A percentile compares a stretch with the other conserved stretches of the same genome.
Evolutionary conservation across 78 protist genomes (phyloP).

Genomic region (Capsaspora owczarzaki): DNA sequence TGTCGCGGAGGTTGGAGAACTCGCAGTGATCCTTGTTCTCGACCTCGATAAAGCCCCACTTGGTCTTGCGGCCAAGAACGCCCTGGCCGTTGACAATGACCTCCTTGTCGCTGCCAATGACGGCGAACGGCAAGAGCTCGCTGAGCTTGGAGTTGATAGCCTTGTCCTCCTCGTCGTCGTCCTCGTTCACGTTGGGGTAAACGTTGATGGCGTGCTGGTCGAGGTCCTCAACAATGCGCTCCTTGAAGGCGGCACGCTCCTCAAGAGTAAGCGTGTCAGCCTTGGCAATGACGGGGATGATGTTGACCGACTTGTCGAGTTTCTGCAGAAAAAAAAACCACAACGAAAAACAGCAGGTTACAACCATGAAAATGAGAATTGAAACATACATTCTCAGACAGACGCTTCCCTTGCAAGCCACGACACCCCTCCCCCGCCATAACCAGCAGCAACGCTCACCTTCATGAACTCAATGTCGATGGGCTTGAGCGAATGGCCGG

Average conservation of each 20-base stretch:
- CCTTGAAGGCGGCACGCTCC: not conserved
- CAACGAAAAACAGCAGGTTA: too few species aligned
- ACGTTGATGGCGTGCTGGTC: not conserved
- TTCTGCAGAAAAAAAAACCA: too few species aligned
- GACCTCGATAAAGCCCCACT: slow-evolving; percentile 3
- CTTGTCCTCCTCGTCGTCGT: not conserved
- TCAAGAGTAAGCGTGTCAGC: not conserved
- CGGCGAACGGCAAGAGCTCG: not conserved
- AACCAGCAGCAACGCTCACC: too few species aligned
- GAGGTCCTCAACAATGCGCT: slow-evolving; percentile 1
- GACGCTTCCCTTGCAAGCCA: too few species aligned
- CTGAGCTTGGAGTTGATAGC: not conserved
- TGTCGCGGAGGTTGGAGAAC: not conserved
- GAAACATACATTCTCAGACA: too few species aligned
- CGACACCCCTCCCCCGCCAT: too few species aligned
- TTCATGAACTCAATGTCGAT: slow-evolving; percentile 7
- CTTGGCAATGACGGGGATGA: slow-evolving; percentile 43
- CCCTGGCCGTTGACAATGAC: not conserved
- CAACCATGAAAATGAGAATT: too few species aligned
- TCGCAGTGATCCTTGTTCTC: slow-evolving; percentile 10
- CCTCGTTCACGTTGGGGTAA: not conserved
- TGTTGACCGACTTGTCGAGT: slow-evolving; percentile 18
- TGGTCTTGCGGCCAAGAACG: not conserved
- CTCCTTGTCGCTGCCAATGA: not conserved
- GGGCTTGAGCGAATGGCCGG: not conserved